Evolutionary conservation across 129 eudicot genomes (phyloP).

Genomic region (Centaurea solstitialis): DNA sequence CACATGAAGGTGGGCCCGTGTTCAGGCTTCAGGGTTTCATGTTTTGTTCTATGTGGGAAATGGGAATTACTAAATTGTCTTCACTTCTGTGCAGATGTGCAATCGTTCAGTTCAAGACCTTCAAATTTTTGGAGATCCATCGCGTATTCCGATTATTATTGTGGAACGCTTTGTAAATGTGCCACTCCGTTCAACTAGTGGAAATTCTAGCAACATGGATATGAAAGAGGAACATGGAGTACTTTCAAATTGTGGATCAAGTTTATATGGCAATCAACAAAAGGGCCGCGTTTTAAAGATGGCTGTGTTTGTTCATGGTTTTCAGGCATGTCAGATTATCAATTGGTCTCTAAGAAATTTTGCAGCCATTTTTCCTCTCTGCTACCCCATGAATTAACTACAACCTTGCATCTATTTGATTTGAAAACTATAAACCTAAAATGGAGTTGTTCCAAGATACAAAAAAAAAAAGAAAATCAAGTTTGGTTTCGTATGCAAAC

Average conservation of each 20-base stretch:
- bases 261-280: constrained; percentile 36
- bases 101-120: constrained; percentile 75
- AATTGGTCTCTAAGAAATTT: not conserved
- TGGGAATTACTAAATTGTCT: not conserved
- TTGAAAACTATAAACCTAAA: too few species aligned
- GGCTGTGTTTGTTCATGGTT: constrained; percentile 81
- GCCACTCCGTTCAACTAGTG: constrained; percentile 47
- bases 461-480: too few species aligned
- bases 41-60: not conserved
- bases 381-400: too few species aligned
- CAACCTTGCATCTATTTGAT: too few species aligned
- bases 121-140: constrained; percentile 77
- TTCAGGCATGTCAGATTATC: constrained; percentile 50
- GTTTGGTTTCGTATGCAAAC: too few species aligned
- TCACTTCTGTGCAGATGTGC: constrained; percentile 58
- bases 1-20: constrained; percentile 70
- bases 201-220: constrained; percentile 36
- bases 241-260: constrained; percentile 23
- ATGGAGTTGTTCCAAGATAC: too few species aligned
- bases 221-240: constrained; percentile 36
- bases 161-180: constrained; percentile 67
- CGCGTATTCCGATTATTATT: constrained; percentile 61
- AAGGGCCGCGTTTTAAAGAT: constrained; percentile 56
- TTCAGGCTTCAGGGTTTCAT: not conserved
- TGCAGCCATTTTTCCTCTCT: too few species aligned